Conservation (phyloP, 73 alveolate species). For the Paramecium tetraurelia region DNA sequence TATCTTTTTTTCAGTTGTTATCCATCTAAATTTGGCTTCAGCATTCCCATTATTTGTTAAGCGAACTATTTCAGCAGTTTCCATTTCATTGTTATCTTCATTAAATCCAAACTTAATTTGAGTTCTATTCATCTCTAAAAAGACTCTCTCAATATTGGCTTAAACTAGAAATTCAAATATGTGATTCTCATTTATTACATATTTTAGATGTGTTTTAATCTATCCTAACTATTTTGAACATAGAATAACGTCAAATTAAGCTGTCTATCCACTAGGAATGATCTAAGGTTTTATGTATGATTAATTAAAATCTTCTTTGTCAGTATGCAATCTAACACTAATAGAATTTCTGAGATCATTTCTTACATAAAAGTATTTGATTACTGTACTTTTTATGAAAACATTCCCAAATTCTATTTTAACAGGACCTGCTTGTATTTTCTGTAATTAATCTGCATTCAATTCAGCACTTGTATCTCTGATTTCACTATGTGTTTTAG, state of each 20-base stretch:
- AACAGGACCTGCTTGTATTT: constrained; percentile 92
- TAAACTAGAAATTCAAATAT: constrained; percentile 85
- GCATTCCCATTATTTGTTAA: constrained; percentile 97
- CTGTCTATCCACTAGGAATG: constrained; percentile 95
- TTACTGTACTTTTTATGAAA: constrained; percentile 83
- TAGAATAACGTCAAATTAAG: constrained; percentile 93
- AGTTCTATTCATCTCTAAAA: constrained; percentile 73
- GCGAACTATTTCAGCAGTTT: constrained; percentile 81
- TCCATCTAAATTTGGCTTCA: constrained; percentile 90
- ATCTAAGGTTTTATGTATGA: constrained; percentile 87
- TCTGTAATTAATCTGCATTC: constrained; percentile 89
- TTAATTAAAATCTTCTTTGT: constrained; percentile 80
- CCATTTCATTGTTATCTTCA: constrained; percentile 95
- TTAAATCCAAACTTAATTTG: constrained; percentile 81
- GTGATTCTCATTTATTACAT: constrained; percentile 90
- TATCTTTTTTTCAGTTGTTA: constrained; percentile 60
- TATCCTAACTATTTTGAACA: constrained; percentile 72
- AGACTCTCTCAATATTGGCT: constrained; percentile 92
- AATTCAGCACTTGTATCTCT: constrained; percentile 93
- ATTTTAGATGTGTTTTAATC: constrained; percentile 83
- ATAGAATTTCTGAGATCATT: constrained; percentile 92
- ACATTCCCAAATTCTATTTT: constrained; percentile 90
- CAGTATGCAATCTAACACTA: constrained; percentile 86
- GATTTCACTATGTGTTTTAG: constrained; percentile 95
- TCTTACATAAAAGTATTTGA: constrained; percentile 88